Percentiles rank a stretch among this genome's conserved stretches.
Evolutionary conservation across 257 asterid genomes (phyloP).

Genomic region (Nyctanthes arbortristis): DNA sequence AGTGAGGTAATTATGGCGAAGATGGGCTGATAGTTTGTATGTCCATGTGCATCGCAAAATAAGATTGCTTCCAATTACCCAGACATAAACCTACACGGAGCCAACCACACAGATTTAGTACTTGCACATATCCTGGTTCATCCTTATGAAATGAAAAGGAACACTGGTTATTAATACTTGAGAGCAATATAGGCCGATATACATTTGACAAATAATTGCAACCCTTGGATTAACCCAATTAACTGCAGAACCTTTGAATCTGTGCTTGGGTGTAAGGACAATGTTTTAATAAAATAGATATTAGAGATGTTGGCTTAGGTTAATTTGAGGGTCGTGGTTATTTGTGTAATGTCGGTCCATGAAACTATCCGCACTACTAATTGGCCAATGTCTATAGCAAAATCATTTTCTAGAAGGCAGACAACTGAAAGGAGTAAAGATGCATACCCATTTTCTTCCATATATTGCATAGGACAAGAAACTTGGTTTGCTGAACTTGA

Average conservation of each 20-base stretch:
- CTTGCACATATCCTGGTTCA: too few species aligned
- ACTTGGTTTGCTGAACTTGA: constrained; percentile 85
- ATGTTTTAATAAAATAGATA: not conserved
- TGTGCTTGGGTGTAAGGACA: too few species aligned
- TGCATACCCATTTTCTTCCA: constrained; percentile 88
- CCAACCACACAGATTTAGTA: constrained; percentile 12
- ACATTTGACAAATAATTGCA: too few species aligned
- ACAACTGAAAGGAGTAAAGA: constrained; percentile 1
- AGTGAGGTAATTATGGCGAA: constrained; percentile 82
- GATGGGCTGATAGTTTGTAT: constrained; percentile 96
- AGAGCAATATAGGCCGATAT: too few species aligned
- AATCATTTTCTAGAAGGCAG: not conserved
- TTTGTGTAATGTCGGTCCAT: too few species aligned
- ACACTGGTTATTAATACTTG: too few species aligned
- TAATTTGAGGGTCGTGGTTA: too few species aligned
- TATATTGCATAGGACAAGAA: constrained; percentile 57
- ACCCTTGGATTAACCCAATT: too few species aligned
- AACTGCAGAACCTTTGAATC: too few species aligned
- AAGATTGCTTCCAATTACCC: constrained; percentile 89
- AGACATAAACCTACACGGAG: constrained; percentile 65
- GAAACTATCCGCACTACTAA: too few species aligned
- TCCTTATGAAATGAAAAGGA: too few species aligned
- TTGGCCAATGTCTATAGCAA: not conserved
- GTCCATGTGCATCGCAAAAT: constrained; percentile 96
- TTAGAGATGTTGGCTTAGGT: not conserved